Percentiles rank a stretch among this genome's conserved stretches.
These are phyloP conservation scores for Pleurotus cornucopiae DNA, from an alignment of 768 basidiomycete genomes.

Conservation along the genomic window DNA sequence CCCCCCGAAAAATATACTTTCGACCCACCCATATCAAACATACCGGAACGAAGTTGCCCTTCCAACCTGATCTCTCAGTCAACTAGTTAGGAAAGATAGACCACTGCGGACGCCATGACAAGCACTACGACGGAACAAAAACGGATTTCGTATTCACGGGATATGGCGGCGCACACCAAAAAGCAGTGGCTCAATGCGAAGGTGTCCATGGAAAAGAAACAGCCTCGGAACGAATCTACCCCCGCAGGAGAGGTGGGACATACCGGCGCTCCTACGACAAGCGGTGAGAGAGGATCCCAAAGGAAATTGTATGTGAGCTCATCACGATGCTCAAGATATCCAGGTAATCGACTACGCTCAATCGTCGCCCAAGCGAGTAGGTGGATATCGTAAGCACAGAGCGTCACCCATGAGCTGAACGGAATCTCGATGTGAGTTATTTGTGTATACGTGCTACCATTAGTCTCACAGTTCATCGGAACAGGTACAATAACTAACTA, in stretches of 20 bases:
- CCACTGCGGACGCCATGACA: constrained; percentile 18
- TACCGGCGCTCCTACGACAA: not conserved
- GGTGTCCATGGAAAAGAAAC: constrained; percentile 5
- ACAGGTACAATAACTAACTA: too few relatives aligned
- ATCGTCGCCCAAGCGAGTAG: constrained; percentile 2
- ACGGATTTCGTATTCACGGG: constrained; percentile 33
- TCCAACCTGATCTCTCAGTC: too few relatives aligned
- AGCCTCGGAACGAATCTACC: not conserved
- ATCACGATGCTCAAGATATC: constrained; percentile 5
- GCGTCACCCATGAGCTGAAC: not conserved
- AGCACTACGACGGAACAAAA: constrained; percentile 30
- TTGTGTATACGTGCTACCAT: too few relatives aligned
- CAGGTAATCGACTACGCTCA: constrained; percentile 14
- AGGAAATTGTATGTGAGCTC: not conserved
- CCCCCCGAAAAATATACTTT: too few relatives aligned
- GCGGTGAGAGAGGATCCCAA: not conserved
- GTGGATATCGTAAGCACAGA: not conserved
- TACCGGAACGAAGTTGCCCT: too few relatives aligned
- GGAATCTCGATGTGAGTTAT: not conserved
- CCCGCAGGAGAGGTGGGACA: not conserved
- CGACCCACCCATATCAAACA: too few relatives aligned
- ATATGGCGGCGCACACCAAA: constrained; percentile 37
- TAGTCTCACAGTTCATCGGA: too few relatives aligned
- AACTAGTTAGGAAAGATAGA: too few relatives aligned
- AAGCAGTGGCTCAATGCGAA: constrained; percentile 34